Base-by-base conservation (phyloP, 495 filamentous ascomycete species). In the Neurospora sp. region DNA sequence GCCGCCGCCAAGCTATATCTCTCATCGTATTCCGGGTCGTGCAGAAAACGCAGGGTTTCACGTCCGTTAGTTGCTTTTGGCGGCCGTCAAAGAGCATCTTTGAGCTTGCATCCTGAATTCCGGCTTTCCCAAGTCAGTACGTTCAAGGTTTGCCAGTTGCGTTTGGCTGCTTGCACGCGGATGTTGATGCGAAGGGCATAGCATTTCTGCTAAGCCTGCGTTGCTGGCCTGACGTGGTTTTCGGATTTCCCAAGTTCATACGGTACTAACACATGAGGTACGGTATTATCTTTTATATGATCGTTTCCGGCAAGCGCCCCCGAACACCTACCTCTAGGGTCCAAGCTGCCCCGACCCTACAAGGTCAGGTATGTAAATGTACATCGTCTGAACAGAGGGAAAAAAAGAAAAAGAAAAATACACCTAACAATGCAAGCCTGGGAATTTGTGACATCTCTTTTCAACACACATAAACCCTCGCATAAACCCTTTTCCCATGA, bases 241-340 rank as follows among this genome's bases (percentile, higher is more conserved):
- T 0, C 11, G 11, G 11, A 7, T 59, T 27, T 27, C 48, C 20
- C 48, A 22, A 27, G 22, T 27, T 59, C 22, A 14, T 46, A 46
- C 39, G 31, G 31, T 35, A 35, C n/a, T n/a, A n/a, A n/a, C 4
- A 35, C 4, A 35, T 35, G 31, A 35, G 31, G 7, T 41, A 16
- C 5, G 46, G 10, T 20, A 22, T 46, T 2, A 5, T 53, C n/a
- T 53, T 53, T 4, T 53, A 0, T 20, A 22, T 12, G 2, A 12
- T 53, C 10, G 8, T 2, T 53, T 48, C 11, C 6, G 12, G 14
- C 53, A 27, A 16, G 5, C 22, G 22, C 48, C 11, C 4, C 1
- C 5, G 20, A 27, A 14, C 48, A 0, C 20, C 2, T 0, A 14
- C 20, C 0, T 5, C 2, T 0, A 27, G 20, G 11, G 48, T 12